phyloP scores from a whole-genome alignment of 1,284 basidiomycete genomes.

The Ganoderma resinaceum region DNA sequence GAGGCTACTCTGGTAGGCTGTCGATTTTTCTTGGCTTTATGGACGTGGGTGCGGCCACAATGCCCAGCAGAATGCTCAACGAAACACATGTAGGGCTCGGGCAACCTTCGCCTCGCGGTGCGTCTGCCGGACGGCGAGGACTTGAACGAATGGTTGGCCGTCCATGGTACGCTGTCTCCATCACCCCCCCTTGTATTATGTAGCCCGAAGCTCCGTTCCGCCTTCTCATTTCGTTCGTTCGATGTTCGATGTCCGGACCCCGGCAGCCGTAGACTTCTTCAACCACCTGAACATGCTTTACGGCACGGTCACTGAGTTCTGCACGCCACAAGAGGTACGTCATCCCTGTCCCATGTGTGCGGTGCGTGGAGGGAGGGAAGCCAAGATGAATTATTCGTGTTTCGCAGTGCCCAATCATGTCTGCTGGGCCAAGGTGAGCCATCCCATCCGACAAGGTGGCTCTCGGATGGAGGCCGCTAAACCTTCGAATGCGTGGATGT shows the following conservation, averaged over 20 bases:
- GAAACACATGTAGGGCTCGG: constrained; percentile 74
- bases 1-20: constrained; percentile 89
- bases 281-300: constrained; percentile 97
- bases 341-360: neutral
- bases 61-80: neutral
- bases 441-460: neutral
- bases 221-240: no score
- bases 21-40: neutral
- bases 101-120: constrained; percentile 90
- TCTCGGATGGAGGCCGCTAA: neutral
- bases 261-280: constrained; percentile 93
- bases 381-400: neutral
- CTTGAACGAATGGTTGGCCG: constrained; percentile 94
- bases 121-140: constrained; percentile 95
- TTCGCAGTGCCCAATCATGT: constrained; percentile 95
- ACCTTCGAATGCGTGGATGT: constrained; percentile 1
- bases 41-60: neutral
- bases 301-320: constrained; percentile 96
- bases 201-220: neutral
- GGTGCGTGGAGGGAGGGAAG: neutral
- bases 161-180: constrained; percentile 76
- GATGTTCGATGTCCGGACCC: neutral
- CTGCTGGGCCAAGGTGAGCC: constrained; percentile 91
- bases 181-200: neutral
- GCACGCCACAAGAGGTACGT: constrained; percentile 87